phyloP scores from a whole-genome alignment of 345 rosid genomes.

The Eucalyptus pauciflora region DNA sequence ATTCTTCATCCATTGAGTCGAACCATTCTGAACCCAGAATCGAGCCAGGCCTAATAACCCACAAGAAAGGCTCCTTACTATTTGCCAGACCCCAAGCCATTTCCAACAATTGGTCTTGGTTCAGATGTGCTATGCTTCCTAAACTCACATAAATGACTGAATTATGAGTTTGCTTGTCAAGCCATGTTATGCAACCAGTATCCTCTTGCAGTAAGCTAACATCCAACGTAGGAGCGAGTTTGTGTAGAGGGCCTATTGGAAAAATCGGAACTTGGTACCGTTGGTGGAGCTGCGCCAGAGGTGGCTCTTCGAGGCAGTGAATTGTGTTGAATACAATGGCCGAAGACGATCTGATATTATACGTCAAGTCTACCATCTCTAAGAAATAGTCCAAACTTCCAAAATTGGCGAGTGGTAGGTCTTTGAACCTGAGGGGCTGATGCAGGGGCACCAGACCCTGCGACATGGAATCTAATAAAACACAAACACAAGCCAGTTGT shows the following conservation, averaged over 20 bases:
- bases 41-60: conserved; percentile 1
- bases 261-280: background rate
- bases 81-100: conserved; percentile 13
- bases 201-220: conserved; percentile 9
- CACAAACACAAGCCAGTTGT: too few species aligned
- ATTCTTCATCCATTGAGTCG: background rate
- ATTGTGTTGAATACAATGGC: background rate
- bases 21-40: background rate
- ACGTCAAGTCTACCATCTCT: too few species aligned
- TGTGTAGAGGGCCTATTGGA: background rate
- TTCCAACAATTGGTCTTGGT: background rate
- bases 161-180: conserved; percentile 4
- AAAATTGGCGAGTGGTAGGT: too few species aligned
- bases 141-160: conserved; percentile 7
- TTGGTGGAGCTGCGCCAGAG: background rate
- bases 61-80: conserved; percentile 14
- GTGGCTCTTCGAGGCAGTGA: background rate
- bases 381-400: too few species aligned
- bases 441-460: background rate
- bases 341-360: background rate
- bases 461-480: background rate
- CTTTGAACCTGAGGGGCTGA: too few species aligned
- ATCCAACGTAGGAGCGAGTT: background rate
- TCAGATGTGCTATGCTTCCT: conserved; percentile 1
- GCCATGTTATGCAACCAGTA: conserved; percentile 3